Conservation (phyloP, 768 basidiomycete species). For the Phlegmacium glaucopus region DNA sequence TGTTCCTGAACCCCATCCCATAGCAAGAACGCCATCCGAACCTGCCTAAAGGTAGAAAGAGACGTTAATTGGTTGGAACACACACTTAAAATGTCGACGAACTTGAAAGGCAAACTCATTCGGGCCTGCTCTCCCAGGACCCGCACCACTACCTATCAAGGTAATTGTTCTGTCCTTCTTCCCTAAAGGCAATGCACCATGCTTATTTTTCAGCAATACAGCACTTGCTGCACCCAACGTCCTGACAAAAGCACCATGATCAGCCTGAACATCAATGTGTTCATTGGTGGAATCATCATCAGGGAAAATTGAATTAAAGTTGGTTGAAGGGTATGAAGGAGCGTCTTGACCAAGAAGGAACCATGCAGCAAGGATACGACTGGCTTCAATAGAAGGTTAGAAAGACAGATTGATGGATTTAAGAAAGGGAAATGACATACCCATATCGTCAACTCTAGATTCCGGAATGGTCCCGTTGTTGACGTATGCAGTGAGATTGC, state of each 20-base stretch:
- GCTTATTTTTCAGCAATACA: slow-evolving; percentile 59
- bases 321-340: slow-evolving; percentile 48
- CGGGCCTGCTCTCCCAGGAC: slow-evolving; percentile 47
- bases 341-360: slow-evolving; percentile 53
- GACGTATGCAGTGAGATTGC: slow-evolving; percentile 64
- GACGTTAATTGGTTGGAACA: slow-evolving; percentile 20
- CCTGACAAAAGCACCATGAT: slow-evolving; percentile 47
- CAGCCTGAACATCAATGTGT: slow-evolving; percentile 55
- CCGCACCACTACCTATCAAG: slow-evolving; percentile 58
- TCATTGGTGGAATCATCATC: slow-evolving; percentile 34
- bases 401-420: neutral
- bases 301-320: slow-evolving; percentile 48
- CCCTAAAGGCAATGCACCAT: slow-evolving; percentile 39
- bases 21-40: slow-evolving; percentile 55
- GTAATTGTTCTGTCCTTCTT: slow-evolving; percentile 44
- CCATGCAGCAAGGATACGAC: slow-evolving; percentile 67
- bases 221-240: slow-evolving; percentile 60
- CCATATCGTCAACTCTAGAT: slow-evolving; percentile 74
- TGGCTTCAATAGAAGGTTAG: slow-evolving; percentile 54
- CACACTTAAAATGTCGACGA: slow-evolving; percentile 14
- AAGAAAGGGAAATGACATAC: slow-evolving; percentile 28
- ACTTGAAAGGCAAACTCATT: slow-evolving; percentile 41
- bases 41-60: slow-evolving; percentile 30
- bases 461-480: slow-evolving; percentile 68
- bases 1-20: slow-evolving; percentile 56